Percentiles rank a stretch among this genome's conserved stretches.
Conservation (phyloP, 208 protist species). For the Naegleria lovaniensis region DNA sequence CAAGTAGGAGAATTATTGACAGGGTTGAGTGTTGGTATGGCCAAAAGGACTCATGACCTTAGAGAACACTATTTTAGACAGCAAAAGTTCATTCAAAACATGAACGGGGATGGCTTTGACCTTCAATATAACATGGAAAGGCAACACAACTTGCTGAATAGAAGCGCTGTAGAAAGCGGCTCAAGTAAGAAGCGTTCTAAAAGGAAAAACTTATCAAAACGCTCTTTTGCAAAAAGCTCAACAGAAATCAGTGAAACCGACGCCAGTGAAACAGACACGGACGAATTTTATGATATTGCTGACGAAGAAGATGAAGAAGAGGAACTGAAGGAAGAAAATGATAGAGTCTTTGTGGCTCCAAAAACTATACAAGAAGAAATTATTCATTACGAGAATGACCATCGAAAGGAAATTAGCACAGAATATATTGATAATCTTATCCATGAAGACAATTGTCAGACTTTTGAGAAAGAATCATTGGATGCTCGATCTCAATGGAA, state of each 20-base stretch:
- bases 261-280: not conserved
- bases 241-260: not conserved
- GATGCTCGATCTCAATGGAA: not conserved
- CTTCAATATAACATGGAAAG: not conserved
- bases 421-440: not conserved
- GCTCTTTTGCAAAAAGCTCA: not conserved
- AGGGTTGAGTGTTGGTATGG: not conserved
- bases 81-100: not conserved
- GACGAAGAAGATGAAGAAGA: not conserved
- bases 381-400: not conserved
- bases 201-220: not conserved
- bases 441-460: not conserved
- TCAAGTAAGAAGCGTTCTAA: not conserved
- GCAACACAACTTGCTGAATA: not conserved
- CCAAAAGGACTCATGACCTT: not conserved
- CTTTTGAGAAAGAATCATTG: not conserved
- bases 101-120: not conserved
- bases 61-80: not conserved
- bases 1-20: not conserved
- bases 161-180: not conserved
- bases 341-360: not conserved
- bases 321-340: not conserved
- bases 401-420: not conserved
- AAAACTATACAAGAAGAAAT: not conserved
- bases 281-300: not conserved